phyloP scores from a whole-genome alignment of 2,329 filamentous ascomycete genomes.

The Diaporthe sp. region DNA sequence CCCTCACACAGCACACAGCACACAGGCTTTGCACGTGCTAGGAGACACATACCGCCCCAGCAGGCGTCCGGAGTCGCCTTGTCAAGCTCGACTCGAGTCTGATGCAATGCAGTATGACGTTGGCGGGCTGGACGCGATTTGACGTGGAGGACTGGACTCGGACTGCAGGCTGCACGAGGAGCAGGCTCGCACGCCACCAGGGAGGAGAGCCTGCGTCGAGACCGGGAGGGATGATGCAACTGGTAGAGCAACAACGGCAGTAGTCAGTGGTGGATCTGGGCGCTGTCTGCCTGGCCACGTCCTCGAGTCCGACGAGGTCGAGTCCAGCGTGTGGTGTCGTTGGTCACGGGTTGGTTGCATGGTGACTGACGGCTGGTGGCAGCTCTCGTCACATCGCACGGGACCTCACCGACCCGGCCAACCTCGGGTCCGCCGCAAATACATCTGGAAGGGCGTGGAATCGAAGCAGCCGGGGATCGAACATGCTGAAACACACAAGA shows the following conservation, averaged over 20 bases:
- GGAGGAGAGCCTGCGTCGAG: neutral
- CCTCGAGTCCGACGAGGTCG: conserved; percentile 13
- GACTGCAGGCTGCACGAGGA: conserved; percentile 32
- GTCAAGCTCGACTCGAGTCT: conserved; percentile 1
- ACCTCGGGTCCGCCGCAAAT: neutral
- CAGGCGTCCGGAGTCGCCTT: neutral
- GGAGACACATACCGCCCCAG: conserved; percentile 10
- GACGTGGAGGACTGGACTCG: conserved; percentile 38
- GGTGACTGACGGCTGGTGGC: conserved; percentile 21
- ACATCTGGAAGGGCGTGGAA: neutral
- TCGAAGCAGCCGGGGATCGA: neutral
- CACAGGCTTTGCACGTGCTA: conserved; percentile 7
- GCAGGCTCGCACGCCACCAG: conserved; percentile 13
- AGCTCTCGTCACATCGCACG: conserved; percentile 19
- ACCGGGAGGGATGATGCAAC: conserved; percentile 6
- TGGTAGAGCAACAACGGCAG: neutral
- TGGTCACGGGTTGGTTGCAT: conserved; percentile 12
- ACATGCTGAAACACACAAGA: neutral
- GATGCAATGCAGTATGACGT: conserved; percentile 40
- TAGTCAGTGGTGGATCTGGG: neutral
- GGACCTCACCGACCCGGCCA: neutral
- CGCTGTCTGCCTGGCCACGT: conserved; percentile 10
- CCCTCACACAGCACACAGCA: neutral
- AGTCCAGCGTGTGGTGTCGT: conserved; percentile 4
- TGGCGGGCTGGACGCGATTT: conserved; percentile 16